phyloP scores from a whole-genome alignment of 129 eudicot genomes.

The Smallanthus sonchifolius region DNA sequence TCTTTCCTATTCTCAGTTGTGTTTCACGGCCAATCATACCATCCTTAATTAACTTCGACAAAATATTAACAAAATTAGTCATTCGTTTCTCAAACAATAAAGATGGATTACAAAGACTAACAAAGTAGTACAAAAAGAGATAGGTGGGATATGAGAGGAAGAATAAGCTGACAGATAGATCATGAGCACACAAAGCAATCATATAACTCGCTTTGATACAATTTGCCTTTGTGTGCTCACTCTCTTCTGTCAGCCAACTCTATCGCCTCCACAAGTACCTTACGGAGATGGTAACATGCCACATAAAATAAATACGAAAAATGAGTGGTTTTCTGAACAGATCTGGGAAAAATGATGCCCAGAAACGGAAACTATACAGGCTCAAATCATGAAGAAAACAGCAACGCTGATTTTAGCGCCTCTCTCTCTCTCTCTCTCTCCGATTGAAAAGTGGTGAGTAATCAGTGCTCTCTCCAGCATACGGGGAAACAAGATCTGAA shows the following conservation, averaged over 20 bases:
- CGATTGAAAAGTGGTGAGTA: no score
- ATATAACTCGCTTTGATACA: constrained; percentile 19
- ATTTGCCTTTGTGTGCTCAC: constrained; percentile 36
- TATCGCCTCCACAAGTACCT: constrained; percentile 20
- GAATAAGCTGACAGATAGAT: constrained; percentile 38
- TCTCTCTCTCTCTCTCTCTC: no score
- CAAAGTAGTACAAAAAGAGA: background rate
- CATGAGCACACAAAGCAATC: constrained; percentile 33
- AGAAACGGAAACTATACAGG: no score
- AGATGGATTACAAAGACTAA: background rate
- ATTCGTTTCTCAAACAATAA: background rate
- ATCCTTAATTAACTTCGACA: no score
- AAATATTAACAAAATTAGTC: no score
- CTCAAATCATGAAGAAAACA: no score
- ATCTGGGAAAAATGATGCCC: constrained; percentile 1
- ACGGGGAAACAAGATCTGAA: no score
- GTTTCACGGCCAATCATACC: no score
- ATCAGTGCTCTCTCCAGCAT: no score
- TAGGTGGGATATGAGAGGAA: background rate
- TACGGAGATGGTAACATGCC: background rate
- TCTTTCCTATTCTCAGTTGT: no score
- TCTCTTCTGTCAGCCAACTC: constrained; percentile 32
- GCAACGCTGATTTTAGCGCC: no score
- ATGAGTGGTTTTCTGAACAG: constrained; percentile 1
- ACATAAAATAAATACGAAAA: background rate